Percentiles rank a stretch among this genome's conserved stretches.
phyloP scores from a whole-genome alignment of 2,329 filamentous ascomycete genomes.

The Colletotrichum sojae region DNA sequence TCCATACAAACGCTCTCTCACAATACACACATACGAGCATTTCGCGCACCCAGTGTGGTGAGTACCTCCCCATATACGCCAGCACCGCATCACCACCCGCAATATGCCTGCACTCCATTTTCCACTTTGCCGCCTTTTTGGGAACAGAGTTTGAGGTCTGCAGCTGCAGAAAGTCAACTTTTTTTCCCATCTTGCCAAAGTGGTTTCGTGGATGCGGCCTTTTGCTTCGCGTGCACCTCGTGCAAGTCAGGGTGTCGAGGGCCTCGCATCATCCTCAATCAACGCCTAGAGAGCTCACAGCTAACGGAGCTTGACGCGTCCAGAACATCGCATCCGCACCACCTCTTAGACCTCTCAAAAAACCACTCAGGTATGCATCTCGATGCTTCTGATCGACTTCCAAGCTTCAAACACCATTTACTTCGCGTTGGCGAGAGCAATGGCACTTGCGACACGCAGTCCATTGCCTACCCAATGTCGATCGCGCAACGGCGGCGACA shows the following conservation, averaged over 20 bases:
- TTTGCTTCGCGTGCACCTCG: constrained; percentile 26
- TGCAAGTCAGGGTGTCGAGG: background rate
- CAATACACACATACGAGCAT: constrained; percentile 59
- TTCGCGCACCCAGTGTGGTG: constrained; percentile 53
- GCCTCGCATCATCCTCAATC: constrained; percentile 39
- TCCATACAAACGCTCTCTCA: constrained; percentile 65
- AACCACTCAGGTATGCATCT: constrained; percentile 54
- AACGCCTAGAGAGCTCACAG: constrained; percentile 39
- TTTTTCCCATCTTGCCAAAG: constrained; percentile 41
- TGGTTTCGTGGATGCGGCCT: constrained; percentile 8
- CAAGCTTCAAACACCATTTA: constrained; percentile 54
- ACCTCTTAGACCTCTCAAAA: constrained; percentile 43
- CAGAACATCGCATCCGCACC: constrained; percentile 50
- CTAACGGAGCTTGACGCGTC: constrained; percentile 48
- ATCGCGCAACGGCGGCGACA: background rate
- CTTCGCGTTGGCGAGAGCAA: constrained; percentile 52
- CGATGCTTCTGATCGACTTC: constrained; percentile 42
- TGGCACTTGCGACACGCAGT: constrained; percentile 53
- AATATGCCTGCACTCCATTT: background rate
- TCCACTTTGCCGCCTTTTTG: background rate
- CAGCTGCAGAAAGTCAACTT: constrained; percentile 46
- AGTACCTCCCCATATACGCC: constrained; percentile 64
- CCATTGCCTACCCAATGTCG: constrained; percentile 14
- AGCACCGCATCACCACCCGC: constrained; percentile 54
- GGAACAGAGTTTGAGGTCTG: background rate